Evolutionary conservation across 768 basidiomycete genomes (phyloP), one percentile per base, ranked within the genome.

Genomic region (Mycena vulgaris): DNA sequence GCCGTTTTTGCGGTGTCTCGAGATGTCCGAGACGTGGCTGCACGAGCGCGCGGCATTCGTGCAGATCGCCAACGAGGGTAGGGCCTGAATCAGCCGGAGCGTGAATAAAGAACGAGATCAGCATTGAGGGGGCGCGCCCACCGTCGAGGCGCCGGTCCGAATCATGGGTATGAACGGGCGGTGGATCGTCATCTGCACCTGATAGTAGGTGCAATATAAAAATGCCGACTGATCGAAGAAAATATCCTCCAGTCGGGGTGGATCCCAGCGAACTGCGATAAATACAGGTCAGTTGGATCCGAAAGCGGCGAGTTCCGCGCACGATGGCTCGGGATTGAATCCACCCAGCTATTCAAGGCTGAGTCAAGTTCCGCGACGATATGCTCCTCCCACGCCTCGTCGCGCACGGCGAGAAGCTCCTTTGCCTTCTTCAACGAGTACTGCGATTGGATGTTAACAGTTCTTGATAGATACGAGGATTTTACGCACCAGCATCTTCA

Each of bases 61-160:
- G 75, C 87, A 88, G 59, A 89, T 88, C 2, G 86, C 84, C n/a
- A 88, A 80, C 0, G 86, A 86, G 1, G 87, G 85, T 1, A 78
- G 73, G 2, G 79, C 75, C 33, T 80, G n/a, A n/a, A n/a, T n/a
- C n/a, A n/a, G n/a, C n/a, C n/a, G n/a, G n/a, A n/a, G n/a, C n/a
- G n/a, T n/a, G n/a, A n/a, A n/a, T n/a, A n/a, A n/a, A 76, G 14
- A 30, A 5, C 14, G 17, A n/a, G 2, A 51, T 28, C 42, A n/a
- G 42, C n/a, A n/a, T n/a, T n/a, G n/a, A n/a, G n/a, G n/a, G n/a
- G n/a, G n/a, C n/a, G n/a, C 2, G 27, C 78, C 1, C 80, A 64
- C 70, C 21, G 60, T 67, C 9, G 62, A 40, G 4, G 21, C 57
- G 5, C 66, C 62, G 3, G 47, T 33, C 30, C 70, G 33, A 5